Conservation (phyloP, 1,284 basidiomycete genomes). For the Rhodotorula sp. region DNA sequence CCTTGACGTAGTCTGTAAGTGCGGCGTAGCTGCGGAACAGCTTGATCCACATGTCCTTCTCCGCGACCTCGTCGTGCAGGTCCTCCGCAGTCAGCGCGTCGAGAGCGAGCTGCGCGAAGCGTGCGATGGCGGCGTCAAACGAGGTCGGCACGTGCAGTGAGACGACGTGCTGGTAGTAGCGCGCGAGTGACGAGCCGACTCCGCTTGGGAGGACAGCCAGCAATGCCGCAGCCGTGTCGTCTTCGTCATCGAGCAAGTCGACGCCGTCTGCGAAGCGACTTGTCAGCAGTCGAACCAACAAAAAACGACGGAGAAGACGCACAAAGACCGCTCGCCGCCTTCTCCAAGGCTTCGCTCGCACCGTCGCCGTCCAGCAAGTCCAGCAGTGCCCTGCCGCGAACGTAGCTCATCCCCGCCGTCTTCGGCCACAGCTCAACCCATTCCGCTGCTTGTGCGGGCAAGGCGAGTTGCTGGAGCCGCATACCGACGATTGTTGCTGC, state of each 20-base stretch:
- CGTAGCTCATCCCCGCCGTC: slow-evolving; percentile 70
- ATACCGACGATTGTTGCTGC: slow-evolving; percentile 60
- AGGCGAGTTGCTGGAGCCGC: slow-evolving; percentile 64
- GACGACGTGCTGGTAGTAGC: slow-evolving; percentile 74
- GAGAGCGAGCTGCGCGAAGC: slow-evolving; percentile 60
- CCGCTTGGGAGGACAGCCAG: slow-evolving; percentile 11
- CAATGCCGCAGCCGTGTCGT: slow-evolving; percentile 8
- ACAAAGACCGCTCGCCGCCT: slow-evolving; percentile 76
- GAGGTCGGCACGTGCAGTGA: slow-evolving; percentile 65
- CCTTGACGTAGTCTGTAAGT: slow-evolving; percentile 74
- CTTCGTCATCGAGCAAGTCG: not conserved
- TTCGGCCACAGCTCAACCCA: slow-evolving; percentile 71
- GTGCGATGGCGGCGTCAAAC: slow-evolving; percentile 63
- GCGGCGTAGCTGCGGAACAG: slow-evolving; percentile 75
- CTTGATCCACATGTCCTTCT: slow-evolving; percentile 65
- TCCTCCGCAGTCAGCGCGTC: slow-evolving; percentile 28
- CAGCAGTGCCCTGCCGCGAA: slow-evolving; percentile 67
- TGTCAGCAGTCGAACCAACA: not conserved
- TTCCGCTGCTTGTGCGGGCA: slow-evolving; percentile 63
- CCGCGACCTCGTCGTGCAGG: slow-evolving; percentile 13
- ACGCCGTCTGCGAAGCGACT: not conserved
- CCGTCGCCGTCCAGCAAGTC: slow-evolving; percentile 71
- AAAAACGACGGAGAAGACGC: slow-evolving; percentile 44
- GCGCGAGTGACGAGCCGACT: slow-evolving; percentile 10
- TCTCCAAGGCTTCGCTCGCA: slow-evolving; percentile 67